Percentiles rank a stretch among this genome's conserved stretches.
Conservation (phyloP, 805 yeast species). For the Lipomyces sp. region DNA sequence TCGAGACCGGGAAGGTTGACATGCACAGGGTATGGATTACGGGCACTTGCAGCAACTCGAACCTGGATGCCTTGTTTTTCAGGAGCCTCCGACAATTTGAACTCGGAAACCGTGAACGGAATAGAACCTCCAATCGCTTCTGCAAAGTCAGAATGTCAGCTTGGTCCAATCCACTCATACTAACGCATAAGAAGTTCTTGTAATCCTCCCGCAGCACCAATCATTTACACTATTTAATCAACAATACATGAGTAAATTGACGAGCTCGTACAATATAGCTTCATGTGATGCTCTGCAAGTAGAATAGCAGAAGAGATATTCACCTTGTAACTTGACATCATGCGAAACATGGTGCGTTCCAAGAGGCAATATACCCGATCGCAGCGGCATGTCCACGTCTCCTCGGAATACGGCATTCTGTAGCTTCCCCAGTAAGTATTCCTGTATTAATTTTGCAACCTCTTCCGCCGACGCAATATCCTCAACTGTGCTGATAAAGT, state of each 20-base stretch:
- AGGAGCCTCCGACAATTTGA: constrained; percentile 22
- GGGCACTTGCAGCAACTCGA: constrained; percentile 28
- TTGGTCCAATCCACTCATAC: not conserved
- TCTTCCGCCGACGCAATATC: constrained; percentile 31
- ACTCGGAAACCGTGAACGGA: constrained; percentile 32
- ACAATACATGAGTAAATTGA: not conserved
- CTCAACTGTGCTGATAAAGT: constrained; percentile 31
- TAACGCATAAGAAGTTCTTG: not conserved
- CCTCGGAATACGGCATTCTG: constrained; percentile 29
- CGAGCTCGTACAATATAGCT: not conserved
- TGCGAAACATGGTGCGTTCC: constrained; percentile 37
- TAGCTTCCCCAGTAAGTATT: constrained; percentile 26
- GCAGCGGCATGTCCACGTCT: constrained; percentile 29
- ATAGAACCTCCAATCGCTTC: constrained; percentile 24
- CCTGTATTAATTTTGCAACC: constrained; percentile 31
- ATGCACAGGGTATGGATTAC: constrained; percentile 33
- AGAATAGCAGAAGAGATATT: not conserved
- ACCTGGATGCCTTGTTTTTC: constrained; percentile 27
- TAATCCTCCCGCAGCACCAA: not conserved
- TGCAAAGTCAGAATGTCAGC: not conserved
- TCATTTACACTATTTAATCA: not conserved
- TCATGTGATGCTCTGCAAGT: not conserved
- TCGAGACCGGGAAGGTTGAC: constrained; percentile 30
- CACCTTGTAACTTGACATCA: constrained; percentile 27
- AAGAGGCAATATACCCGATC: constrained; percentile 34